Conservation (phyloP, 2,329 filamentous ascomycete species). For the Cladophialophora chaetospira region DNA sequence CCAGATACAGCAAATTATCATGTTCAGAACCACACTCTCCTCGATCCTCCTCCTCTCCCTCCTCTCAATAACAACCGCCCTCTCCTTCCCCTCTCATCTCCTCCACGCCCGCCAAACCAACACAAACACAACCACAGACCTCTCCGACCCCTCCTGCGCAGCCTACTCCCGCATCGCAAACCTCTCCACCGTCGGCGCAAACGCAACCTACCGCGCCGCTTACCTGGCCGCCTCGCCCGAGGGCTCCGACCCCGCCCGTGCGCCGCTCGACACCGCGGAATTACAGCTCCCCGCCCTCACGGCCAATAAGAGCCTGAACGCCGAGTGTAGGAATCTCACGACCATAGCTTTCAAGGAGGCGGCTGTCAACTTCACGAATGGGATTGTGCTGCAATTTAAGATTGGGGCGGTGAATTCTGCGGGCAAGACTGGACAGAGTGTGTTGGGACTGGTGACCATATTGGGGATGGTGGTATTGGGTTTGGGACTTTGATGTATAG, state of each 20-base stretch:
- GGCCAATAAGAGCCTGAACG: slow-evolving; percentile 18
- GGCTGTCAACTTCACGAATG: slow-evolving; percentile 22
- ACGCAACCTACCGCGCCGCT: slow-evolving; percentile 30
- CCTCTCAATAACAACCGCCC: slow-evolving; percentile 12
- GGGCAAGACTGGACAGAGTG: slow-evolving; percentile 4
- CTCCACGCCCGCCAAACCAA: slow-evolving; percentile 14
- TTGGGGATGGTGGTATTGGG: neutral
- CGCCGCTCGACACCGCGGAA: slow-evolving; percentile 20
- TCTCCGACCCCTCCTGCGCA: slow-evolving; percentile 1
- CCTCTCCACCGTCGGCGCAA: slow-evolving; percentile 26
- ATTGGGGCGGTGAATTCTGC: slow-evolving; percentile 14
- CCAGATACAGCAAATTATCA: neutral
- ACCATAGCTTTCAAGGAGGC: slow-evolving; percentile 19
- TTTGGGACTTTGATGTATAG: neutral
- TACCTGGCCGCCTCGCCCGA: slow-evolving; percentile 21
- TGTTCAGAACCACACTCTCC: slow-evolving; percentile 8
- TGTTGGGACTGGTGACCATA: slow-evolving; percentile 13
- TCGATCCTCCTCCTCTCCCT: slow-evolving; percentile 16
- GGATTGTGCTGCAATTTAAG: slow-evolving; percentile 22
- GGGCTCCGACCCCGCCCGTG: slow-evolving; percentile 25
- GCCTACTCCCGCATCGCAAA: slow-evolving; percentile 24
- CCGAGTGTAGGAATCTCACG: slow-evolving; percentile 24
- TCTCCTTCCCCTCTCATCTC: slow-evolving; percentile 11
- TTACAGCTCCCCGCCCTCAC: slow-evolving; percentile 12
- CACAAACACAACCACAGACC: neutral